These are phyloP conservation scores for Trichosporon sp. DNA, from an alignment of 1,284 basidiomycete species.

Conservation along the genomic window DNA sequence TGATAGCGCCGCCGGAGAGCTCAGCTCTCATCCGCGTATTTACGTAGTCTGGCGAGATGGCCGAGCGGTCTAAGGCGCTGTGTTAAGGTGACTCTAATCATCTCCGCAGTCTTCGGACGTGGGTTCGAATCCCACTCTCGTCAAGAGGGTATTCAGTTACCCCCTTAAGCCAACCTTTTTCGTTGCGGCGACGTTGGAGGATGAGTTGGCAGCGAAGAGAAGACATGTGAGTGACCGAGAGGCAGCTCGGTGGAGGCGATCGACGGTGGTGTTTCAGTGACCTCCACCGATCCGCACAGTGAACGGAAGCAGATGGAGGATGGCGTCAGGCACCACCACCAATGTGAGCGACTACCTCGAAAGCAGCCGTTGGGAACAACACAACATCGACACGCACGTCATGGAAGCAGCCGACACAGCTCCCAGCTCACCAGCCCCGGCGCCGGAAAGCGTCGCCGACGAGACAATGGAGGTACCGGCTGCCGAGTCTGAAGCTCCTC, in stretches of 20 bases:
- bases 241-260: background rate
- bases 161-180: conserved; percentile 19
- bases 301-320: background rate
- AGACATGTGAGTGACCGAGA: too few species aligned
- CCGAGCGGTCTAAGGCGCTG: conserved; percentile 33
- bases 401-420: conserved; percentile 23
- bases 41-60: conserved; percentile 26
- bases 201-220: background rate
- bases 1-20: background rate
- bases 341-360: conserved; percentile 11
- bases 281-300: background rate
- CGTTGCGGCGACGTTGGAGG: background rate
- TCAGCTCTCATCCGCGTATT: background rate
- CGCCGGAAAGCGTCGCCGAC: conserved; percentile 3
- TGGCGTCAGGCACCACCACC: conserved; percentile 14
- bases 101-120: conserved; percentile 48
- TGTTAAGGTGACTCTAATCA: conserved; percentile 26
- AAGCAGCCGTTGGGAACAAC: background rate
- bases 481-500: conserved; percentile 9
- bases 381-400: conserved; percentile 17
- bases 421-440: conserved; percentile 23
- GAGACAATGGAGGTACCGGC: conserved; percentile 1
- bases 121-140: conserved; percentile 52
- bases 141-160: background rate
- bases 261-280: background rate